Base-by-base conservation (phyloP, 2,329 filamentous ascomycete species). In the Dryadomyces quercus-mongolicae region DNA sequence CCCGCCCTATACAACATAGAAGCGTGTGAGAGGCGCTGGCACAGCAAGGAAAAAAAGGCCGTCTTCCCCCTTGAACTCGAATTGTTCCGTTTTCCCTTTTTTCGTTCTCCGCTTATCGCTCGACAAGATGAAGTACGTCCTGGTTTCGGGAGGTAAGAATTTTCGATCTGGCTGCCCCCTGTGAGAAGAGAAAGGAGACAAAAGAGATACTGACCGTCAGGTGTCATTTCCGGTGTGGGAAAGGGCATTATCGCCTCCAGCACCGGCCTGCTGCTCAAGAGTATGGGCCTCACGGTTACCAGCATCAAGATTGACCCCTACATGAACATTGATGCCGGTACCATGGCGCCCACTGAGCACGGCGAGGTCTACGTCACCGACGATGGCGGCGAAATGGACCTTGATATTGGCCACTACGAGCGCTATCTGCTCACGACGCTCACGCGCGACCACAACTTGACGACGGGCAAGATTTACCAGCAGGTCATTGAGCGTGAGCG, bases 381-480 rank as follows among this genome's bases (percentile, higher is more conserved):
- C 62, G 88, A 93, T 64, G 88, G 88, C 59, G 86, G 86, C 61
- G 86, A 88, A 68, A 60, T 59, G 53, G 76, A 79, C 61, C 65
- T 80, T 13, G 78, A 81, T 62, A 70, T 81, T 47, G 78, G 78
- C 20, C 79, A 80, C 65, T 81, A 79, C 61, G 76, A 80, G 63
- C 64, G 74, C 56, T 95, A 95, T 66, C 82, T 95, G 54, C 84
- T 85, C 64, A 84, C 92, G 60, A 87, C 84, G 54, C 77, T 97
- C 57, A 88, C 82, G 9, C 77, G 84, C 58, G 90, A 95, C 62
- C 89, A 92, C 74, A 97, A 97, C 70, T 95, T 98, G 70, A 98
- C 93, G 3, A 95, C 92, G 6, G 93, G 93, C 66, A 96, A 97
- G 74, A 89, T 97, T 62, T 97, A 96, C 71, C 78, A 88, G 65